A percentile compares a stretch with the other conserved stretches of the same genome.
phyloP scores from a whole-genome alignment of 2,329 filamentous ascomycete species.

The Penicillium sp. region DNA sequence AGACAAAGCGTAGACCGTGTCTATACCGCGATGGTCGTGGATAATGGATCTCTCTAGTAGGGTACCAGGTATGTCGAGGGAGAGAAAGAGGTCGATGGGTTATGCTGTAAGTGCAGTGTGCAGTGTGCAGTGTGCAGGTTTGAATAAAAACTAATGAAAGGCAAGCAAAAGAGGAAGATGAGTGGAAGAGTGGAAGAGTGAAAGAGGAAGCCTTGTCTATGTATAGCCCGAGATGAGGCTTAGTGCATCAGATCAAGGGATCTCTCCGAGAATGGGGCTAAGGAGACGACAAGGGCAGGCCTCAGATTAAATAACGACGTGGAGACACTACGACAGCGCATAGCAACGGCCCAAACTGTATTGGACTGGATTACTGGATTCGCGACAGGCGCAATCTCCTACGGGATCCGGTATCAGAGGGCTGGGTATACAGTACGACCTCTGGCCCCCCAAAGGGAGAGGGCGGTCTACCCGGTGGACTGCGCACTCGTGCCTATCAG shows the following conservation, averaged over 20 bases:
- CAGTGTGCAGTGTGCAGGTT: too few species aligned
- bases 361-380: neutral
- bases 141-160: too few species aligned
- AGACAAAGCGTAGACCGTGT: too few species aligned
- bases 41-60: too few species aligned
- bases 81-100: too few species aligned
- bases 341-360: slow-evolving; percentile 15
- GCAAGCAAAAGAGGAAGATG: too few species aligned
- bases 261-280: neutral
- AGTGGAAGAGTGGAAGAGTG: neutral
- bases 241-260: slow-evolving; percentile 12
- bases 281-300: slow-evolving; percentile 1
- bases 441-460: neutral
- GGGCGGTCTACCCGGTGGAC: neutral
- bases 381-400: slow-evolving; percentile 8
- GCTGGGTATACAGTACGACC: slow-evolving; percentile 14
- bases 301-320: slow-evolving; percentile 13
- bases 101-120: too few species aligned
- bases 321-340: slow-evolving; percentile 13
- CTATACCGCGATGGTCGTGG: too few species aligned
- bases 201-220: slow-evolving; percentile 5
- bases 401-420: slow-evolving; percentile 6
- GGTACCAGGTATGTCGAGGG: too few species aligned
- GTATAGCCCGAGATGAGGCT: slow-evolving; percentile 20
- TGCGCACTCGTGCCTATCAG: slow-evolving; percentile 24